Evolutionary conservation across 1,284 basidiomycete genomes (phyloP).

Genomic region (Pseudozyma flocculosa): DNA sequence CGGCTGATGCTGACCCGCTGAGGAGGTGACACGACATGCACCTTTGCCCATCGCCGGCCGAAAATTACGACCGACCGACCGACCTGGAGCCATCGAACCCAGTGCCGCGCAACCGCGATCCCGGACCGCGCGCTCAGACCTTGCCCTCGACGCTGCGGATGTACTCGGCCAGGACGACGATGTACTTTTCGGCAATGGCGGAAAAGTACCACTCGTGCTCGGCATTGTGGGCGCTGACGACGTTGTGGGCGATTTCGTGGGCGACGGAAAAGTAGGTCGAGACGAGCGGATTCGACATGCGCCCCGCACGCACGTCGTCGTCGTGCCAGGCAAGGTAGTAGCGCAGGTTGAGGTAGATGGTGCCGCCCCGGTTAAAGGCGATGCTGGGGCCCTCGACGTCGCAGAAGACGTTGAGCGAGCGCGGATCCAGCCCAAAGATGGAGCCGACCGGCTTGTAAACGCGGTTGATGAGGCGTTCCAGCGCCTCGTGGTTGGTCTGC

Average conservation of each 20-base stretch:
- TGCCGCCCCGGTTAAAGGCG: conserved; percentile 88
- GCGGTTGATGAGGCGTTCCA: conserved; percentile 53
- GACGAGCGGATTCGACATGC: conserved; percentile 71
- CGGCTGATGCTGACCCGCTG: too few species aligned
- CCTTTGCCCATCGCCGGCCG: too few species aligned
- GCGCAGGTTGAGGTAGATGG: conserved; percentile 80
- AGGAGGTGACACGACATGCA: too few species aligned
- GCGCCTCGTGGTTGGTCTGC: conserved; percentile 45
- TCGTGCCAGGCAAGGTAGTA: conserved; percentile 89
- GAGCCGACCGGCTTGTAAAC: conserved; percentile 56
- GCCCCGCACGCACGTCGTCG: conserved; percentile 66
- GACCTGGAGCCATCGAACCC: too few species aligned
- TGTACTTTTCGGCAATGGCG: conserved; percentile 74
- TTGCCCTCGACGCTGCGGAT: conserved; percentile 22
- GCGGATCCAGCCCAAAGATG: conserved; percentile 60
- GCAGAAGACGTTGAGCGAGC: conserved; percentile 82
- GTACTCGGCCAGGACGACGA: conserved; percentile 56
- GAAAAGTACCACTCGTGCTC: conserved; percentile 90
- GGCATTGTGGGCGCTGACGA: conserved; percentile 69
- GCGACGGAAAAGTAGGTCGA: conserved; percentile 88
- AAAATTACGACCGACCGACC: too few species aligned
- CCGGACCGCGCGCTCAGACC: background rate
- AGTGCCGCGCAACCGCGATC: too few species aligned
- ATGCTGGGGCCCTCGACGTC: conserved; percentile 79
- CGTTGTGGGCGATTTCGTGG: conserved; percentile 79